Conservation (phyloP, 2,329 filamentous ascomycete species). For the Colletotrichum trifolii region DNA sequence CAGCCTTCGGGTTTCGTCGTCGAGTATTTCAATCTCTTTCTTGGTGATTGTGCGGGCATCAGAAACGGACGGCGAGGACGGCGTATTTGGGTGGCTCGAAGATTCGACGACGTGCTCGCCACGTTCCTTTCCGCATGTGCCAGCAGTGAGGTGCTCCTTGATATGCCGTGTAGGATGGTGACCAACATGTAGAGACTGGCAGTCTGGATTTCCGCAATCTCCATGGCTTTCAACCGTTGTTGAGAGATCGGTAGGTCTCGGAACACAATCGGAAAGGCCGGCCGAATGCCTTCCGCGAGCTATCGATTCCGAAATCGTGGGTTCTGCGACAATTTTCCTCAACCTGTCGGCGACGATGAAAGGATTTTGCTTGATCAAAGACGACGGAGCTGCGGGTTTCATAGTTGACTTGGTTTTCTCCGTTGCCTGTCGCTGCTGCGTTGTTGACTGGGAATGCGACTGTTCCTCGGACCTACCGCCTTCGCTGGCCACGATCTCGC, state of each 20-base stretch:
- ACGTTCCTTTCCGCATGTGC: constrained; percentile 17
- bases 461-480: background rate
- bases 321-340: constrained; percentile 38
- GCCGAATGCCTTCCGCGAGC: constrained; percentile 38
- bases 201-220: constrained; percentile 44
- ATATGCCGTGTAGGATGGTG: constrained; percentile 47
- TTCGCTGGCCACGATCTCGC: background rate
- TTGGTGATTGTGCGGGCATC: too few species aligned
- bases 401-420: constrained; percentile 20
- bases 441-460: background rate
- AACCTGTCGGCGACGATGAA: constrained; percentile 47
- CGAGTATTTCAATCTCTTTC: too few species aligned
- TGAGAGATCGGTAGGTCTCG: constrained; percentile 36
- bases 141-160: constrained; percentile 46
- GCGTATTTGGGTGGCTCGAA: too few species aligned
- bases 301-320: constrained; percentile 39
- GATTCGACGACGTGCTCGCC: too few species aligned
- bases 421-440: background rate
- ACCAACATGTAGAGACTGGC: constrained; percentile 41
- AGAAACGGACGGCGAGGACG: too few species aligned
- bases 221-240: constrained; percentile 33
- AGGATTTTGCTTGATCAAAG: constrained; percentile 44
- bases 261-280: constrained; percentile 45
- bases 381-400: constrained; percentile 14
- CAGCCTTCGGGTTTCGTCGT: too few species aligned